Evolutionary conservation across 225 moss, liverwort and hornwort genomes (phyloP), one percentile per base, ranked within the genome.

Genomic region (Lunularia cruciata): DNA sequence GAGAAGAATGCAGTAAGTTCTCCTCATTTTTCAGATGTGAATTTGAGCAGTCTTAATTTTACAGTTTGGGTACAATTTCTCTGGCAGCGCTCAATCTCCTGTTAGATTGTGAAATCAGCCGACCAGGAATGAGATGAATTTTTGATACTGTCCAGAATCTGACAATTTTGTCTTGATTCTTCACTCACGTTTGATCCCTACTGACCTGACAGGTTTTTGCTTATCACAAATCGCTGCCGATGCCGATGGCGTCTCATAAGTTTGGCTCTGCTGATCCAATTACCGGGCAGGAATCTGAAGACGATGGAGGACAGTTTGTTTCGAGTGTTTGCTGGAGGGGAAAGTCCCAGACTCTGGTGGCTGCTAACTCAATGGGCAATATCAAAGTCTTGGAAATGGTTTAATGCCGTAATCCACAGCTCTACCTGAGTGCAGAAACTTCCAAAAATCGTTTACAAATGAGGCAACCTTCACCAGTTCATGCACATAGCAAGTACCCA

Each of bases 311-410:
- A 47, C 96, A 92, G 54, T 91, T 92, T 72, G 96, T 98, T 22
- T 98, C 96, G 2, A 98, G 96, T 68, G 96, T 98, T 20, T 98
- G 96, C 67, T 98, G 96, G 96, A 88, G 96, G 77, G 96, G 90
- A 23, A 98, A 90, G 72, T 90, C 96, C 30, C 92, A 98, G 81
- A 92, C 90, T 45, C 76, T 98, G 75, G 96, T 98, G 37, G 90
- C 96, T 32, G 96, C 92, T 26, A 93, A 98, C 61, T 98, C 96
- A n/a, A 89, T 93, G 92, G 96, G 92, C 68, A 98, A 89, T 55
- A 92, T 98, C 57, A 93, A 98, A 81, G 85, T 98, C 83, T 86
- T 98, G 86, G 96, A 98, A 74, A 88, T 98, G 87, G 89, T 98
- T 70, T 98, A 67, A 48, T 7, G 27, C 25, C 52, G 19, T 32